Percentiles rank a stretch among this genome's conserved stretches.
These are phyloP conservation scores for Suillus discolor DNA, from an alignment of 768 basidiomycete species.

Conservation along the genomic window DNA sequence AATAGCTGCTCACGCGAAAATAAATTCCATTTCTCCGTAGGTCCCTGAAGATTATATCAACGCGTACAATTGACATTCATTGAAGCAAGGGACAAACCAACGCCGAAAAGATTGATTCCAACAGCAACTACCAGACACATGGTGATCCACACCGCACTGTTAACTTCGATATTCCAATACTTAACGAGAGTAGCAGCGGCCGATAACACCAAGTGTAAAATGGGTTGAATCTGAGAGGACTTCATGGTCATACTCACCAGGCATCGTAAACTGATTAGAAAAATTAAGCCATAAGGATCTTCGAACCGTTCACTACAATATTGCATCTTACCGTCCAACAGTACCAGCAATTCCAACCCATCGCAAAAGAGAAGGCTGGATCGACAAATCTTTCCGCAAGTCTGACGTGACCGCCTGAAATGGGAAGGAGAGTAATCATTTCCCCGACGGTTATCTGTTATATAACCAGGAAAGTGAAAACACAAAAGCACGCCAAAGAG, in stretches of 20 bases:
- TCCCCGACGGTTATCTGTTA: background rate
- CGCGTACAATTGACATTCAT: background rate
- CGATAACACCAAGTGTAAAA: background rate
- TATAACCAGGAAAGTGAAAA: background rate
- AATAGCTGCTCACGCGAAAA: background rate
- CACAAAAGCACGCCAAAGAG: background rate
- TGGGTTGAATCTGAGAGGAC: background rate
- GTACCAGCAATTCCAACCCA: conserved; percentile 3
- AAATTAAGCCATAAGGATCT: background rate
- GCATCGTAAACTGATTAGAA: background rate
- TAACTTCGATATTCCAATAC: background rate
- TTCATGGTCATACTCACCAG: background rate
- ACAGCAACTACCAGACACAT: background rate
- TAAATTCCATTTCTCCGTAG: background rate
- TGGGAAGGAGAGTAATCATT: background rate
- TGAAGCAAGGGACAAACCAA: background rate
- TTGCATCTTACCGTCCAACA: background rate
- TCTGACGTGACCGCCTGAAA: background rate
- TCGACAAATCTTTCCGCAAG: background rate
- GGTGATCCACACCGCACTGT: background rate
- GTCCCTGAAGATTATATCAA: background rate
- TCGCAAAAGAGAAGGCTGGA: background rate
- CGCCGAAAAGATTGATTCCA: conserved; percentile 1
- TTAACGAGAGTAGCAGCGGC: background rate
- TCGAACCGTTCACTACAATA: background rate